Base-by-base conservation (phyloP, 768 basidiomycete genomes). In the Leccinellum luteum region DNA sequence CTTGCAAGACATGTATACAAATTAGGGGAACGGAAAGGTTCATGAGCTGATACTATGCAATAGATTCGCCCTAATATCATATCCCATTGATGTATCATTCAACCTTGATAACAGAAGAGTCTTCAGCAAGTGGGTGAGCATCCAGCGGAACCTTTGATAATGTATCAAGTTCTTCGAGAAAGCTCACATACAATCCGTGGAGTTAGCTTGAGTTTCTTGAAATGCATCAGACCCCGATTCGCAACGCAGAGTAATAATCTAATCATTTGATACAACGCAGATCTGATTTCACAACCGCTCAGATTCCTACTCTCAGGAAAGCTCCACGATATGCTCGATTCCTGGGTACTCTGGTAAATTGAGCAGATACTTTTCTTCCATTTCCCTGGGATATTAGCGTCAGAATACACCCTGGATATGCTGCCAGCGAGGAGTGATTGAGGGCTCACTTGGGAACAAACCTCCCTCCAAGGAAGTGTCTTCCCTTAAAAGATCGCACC, bases 401-500 rank as follows among this genome's bases (percentile, higher is more conserved):
- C 17, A 61, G 52, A 34, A 48, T 57, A 12, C 30, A 2, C 9
- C 25, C 14, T 48, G 7, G 19, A 61, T 32, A 50, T 27, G 25
- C 23, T 6, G 23, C 10, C 10, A 10, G 15, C 13, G 43, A 21
- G 4, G 12, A 13, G 7, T 1, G 15, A 23, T n/a, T 13, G 12
- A 54, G 51, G 0, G 77, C 87, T 63, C 64, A 95, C 94, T 81
- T 89, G 6, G 94, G 86, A 19, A 98, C 82, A 69, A 99, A 99
- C 59, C 97, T 78, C 1, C 97, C 97, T 2, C 96, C 97, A 2
- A 98, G 81, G 69, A 93, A 97, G 77, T 99, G 97, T 34, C 83
- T 78, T 12, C 95, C 94, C 27, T 71, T 82, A 73, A 91, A 98
- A 14, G 67, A 69, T 65, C 76, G 82, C 9, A 90, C 92, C 3